Evolutionary conservation across 169 alveolate genomes (phyloP), one percentile per base, ranked within the genome.

Genomic region (Eimeria maxima): DNA sequence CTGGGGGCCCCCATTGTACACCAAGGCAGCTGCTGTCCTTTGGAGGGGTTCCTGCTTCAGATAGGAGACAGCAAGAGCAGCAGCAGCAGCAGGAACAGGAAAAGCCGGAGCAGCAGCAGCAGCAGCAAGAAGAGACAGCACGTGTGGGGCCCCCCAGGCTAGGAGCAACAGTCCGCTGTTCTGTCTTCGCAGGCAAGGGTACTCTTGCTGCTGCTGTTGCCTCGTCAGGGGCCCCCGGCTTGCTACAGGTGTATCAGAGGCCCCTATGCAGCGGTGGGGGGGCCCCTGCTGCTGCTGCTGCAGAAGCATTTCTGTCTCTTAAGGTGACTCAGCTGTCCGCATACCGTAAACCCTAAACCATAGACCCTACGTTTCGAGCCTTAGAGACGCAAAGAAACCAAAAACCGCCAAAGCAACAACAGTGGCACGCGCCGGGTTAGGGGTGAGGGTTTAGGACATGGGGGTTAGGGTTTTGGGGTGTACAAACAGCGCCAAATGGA

Each of bases 131-230:
- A 55, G 14, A 6, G 8, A n/a, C 55, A 44, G 81, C 18, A 71
- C 22, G 45, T 71, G 45, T 29, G 87, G 63, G 87, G 63, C 87
- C 87, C 87, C 60, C 22, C 33, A 29, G 5, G 60, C 65, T 20
- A 42, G 45, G 69, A 18, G 89, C 89, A 38, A 18, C 63, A 4
- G 89, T 47, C 24, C 89, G 89, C 89, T 78, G 89, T 16, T 18
- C 89, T 7, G 69, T 78, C 44, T 78, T n/a, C 89, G 14, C 42
- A 44, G 55, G 22, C 20, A 50, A n/a, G 45, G 44, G 65, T 50
- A 78, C 89, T 18, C 55, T 78, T 78, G 65, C 89, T 78, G 89
- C 89, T 78, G 89, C 89, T 78, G 89, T 27, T 42, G 89, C 29
- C 42, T 4, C 65, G 42, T 78, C 89, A 45, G 67, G 65, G 65